phyloP scores from a whole-genome alignment of 306 rosid genomes.

The Begonia masoniana region DNA sequence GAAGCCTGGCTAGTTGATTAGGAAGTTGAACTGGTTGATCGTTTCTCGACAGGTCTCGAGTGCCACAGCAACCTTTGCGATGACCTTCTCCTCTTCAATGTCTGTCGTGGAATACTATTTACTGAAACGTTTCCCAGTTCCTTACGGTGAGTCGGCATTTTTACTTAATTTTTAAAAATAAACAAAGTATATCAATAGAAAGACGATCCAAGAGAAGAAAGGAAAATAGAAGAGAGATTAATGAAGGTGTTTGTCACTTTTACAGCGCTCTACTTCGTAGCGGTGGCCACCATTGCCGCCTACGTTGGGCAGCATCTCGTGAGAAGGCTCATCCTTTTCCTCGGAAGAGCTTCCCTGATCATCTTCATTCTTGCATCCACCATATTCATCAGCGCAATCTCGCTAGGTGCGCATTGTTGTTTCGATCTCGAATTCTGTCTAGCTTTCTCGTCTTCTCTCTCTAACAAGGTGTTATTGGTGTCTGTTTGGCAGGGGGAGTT shows the following conservation, averaged over 20 bases:
- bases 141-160: conserved; percentile 36
- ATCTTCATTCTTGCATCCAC: conserved; percentile 73
- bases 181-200: too few relatives aligned
- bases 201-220: too few relatives aligned
- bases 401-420: conserved; percentile 35
- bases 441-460: not conserved
- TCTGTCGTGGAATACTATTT: conserved; percentile 90
- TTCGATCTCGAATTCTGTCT: not conserved
- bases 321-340: conserved; percentile 41
- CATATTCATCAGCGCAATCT: conserved; percentile 62
- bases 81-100: conserved; percentile 95
- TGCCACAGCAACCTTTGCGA: conserved; percentile 89
- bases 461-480: not conserved
- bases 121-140: conserved; percentile 77
- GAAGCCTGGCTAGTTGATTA: not conserved
- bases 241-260: not conserved
- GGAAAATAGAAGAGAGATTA: too few relatives aligned
- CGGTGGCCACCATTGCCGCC: conserved; percentile 75
- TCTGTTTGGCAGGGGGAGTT: conserved; percentile 55
- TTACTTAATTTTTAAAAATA: too few relatives aligned
- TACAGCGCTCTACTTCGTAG: conserved; percentile 57
- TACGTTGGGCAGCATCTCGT: conserved; percentile 65
- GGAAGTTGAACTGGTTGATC: not conserved
- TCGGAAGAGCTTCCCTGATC: conserved; percentile 79
- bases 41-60: conserved; percentile 64